phyloP scores from a whole-genome alignment of 352 stramenopile genomes.

The Pythium folliculosum region DNA sequence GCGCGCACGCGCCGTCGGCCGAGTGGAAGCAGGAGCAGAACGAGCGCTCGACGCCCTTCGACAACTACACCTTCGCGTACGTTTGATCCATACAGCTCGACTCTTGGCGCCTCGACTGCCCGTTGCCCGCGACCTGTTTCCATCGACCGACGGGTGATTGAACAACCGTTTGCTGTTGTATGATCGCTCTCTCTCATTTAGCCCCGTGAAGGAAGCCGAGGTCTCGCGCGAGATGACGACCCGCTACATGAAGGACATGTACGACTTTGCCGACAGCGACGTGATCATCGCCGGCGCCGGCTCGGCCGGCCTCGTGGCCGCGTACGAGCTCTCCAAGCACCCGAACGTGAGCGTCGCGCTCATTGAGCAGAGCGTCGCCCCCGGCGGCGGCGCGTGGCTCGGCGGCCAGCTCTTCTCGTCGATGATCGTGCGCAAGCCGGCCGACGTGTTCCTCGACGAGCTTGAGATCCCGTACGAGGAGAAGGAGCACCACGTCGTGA shows the following conservation, averaged over 20 bases:
- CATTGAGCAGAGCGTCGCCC: conserved; percentile 64
- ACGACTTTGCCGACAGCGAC: conserved; percentile 69
- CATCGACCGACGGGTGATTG: background rate
- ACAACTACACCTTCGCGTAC: conserved; percentile 63
- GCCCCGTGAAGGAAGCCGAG: conserved; percentile 63
- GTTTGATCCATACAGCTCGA: conserved; percentile 12
- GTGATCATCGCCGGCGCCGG: conserved; percentile 68
- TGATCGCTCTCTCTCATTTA: conserved; percentile 17
- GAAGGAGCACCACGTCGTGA: conserved; percentile 66
- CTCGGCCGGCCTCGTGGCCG: conserved; percentile 53
- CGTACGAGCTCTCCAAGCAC: conserved; percentile 68
- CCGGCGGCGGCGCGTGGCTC: conserved; percentile 58
- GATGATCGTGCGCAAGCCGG: conserved; percentile 72
- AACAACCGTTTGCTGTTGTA: background rate
- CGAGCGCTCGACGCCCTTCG: conserved; percentile 50
- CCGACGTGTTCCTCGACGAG: conserved; percentile 61
- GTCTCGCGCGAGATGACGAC: conserved; percentile 74
- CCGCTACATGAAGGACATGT: conserved; percentile 77
- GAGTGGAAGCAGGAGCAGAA: conserved; percentile 50
- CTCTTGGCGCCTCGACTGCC: background rate
- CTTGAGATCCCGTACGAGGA: conserved; percentile 68
- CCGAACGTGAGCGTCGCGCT: conserved; percentile 56
- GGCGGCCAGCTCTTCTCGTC: conserved; percentile 66
- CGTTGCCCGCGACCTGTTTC: background rate
- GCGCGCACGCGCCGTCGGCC: conserved; percentile 43